Evolutionary conservation across 1,284 basidiomycete genomes (phyloP), one percentile per base, ranked within the genome.

Genomic region (Neonothopanus nambi): DNA sequence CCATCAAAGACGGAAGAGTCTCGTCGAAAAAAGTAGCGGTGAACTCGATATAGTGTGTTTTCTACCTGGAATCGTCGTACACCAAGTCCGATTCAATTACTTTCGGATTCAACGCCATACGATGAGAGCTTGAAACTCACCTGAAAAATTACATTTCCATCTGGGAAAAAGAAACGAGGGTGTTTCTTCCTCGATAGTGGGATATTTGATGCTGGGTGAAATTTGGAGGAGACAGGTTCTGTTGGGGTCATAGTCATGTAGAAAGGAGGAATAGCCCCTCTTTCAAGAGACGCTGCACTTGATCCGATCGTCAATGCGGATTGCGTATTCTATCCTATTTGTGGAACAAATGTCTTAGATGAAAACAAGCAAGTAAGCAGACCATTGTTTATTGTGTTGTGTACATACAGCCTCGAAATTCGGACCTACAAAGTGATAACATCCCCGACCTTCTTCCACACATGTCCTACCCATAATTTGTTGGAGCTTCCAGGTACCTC

Each of bases 101-200:
- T n/a, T n/a, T n/a, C n/a, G n/a, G n/a, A n/a, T 18, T 33, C 17
- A 3, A n/a, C 18, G 20, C n/a, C 13, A 18, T 8, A 15, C 26
- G 11, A 42, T 35, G 4, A 28, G 39, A 20, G 17, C 20, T n/a
- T n/a, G 33, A 17, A 13, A 59, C 62, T 55, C 45, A 64, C 65
- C 51, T 52, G 41, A 50, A 67, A 66, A 13, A 61, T 44, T 9
- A 66, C 58, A 30, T 57, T 66, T 21, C 63, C 62, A 51, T 67
- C 66, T 20, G 53, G 28, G 42, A 67, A 65, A 41, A 58, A 66
- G 58, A 62, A 67, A 28, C 61, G 59, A 3, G 61, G 54, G 42
- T 64, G 62, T 37, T 28, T 45, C 20, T 30, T 45, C 26, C 40
- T 51, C 18, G 36, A 6, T 28, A 11, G 12, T n/a, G 33, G 9